Percentiles rank a stretch among this genome's conserved stretches.
These are phyloP conservation scores for Zangia roseola DNA, from an alignment of 768 basidiomycete species.

Conservation along the genomic window DNA sequence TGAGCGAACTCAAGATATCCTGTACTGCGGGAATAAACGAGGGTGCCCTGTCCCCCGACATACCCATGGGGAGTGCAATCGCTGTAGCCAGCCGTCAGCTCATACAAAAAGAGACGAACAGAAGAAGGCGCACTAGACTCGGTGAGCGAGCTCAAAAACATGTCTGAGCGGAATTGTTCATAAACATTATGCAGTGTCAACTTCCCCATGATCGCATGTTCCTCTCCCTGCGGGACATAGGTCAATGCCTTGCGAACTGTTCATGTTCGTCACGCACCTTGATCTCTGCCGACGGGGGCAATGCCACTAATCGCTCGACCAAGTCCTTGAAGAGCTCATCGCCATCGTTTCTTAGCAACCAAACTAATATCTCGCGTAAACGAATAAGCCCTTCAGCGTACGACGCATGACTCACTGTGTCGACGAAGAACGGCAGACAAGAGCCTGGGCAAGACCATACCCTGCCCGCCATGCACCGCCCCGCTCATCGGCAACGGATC, in stretches of 20 bases:
- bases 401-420: slow-evolving; percentile 51
- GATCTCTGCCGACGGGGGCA: slow-evolving; percentile 55
- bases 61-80: slow-evolving; percentile 81
- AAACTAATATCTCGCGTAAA: slow-evolving; percentile 42
- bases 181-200: slow-evolving; percentile 79
- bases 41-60: slow-evolving; percentile 46
- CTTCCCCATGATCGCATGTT: slow-evolving; percentile 71
- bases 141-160: slow-evolving; percentile 85
- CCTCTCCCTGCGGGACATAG: slow-evolving; percentile 57
- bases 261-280: slow-evolving; percentile 43
- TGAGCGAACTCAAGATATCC: slow-evolving; percentile 60
- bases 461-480: slow-evolving; percentile 32
- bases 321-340: slow-evolving; percentile 51
- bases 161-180: slow-evolving; percentile 75
- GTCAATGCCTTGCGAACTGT: background rate
- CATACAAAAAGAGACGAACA: background rate
- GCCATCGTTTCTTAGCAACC: slow-evolving; percentile 59
- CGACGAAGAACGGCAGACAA: slow-evolving; percentile 62
- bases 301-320: slow-evolving; percentile 54
- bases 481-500: slow-evolving; percentile 25
- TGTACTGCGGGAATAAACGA: slow-evolving; percentile 45
- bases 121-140: slow-evolving; percentile 73
- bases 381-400: slow-evolving; percentile 9
- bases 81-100: slow-evolving; percentile 45
- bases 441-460: slow-evolving; percentile 58